Evolutionary conservation across 2,329 filamentous ascomycete species (phyloP).

Genomic region (Verticillium dahliae): DNA sequence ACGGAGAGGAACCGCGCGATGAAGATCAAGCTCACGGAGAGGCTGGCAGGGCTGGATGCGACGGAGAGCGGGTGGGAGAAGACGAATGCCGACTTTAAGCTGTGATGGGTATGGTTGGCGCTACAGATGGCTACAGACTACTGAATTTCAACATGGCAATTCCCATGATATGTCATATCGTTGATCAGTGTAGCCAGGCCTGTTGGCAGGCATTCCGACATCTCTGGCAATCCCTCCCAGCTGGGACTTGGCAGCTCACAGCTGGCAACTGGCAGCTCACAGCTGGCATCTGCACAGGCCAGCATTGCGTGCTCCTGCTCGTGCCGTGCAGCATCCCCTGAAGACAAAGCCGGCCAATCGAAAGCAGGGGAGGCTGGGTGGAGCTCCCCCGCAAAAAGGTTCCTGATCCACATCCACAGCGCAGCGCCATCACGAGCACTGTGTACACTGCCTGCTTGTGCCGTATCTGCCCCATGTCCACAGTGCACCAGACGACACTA

Average conservation of each 20-base stretch:
- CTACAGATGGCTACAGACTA: too few relatives aligned
- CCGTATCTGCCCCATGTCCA: not conserved
- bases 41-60: slow-evolving; percentile 54
- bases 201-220: not conserved
- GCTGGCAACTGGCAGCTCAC: too few relatives aligned
- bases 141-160: too few relatives aligned
- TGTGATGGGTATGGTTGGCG: slow-evolving; percentile 31
- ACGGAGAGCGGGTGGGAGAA: slow-evolving; percentile 62
- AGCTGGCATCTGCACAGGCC: not conserved
- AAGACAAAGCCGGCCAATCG: too few relatives aligned
- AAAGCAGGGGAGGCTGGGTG: not conserved
- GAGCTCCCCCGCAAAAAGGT: not conserved
- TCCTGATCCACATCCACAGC: not conserved
- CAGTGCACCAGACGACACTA: not conserved
- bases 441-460: not conserved
- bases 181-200: too few relatives aligned
- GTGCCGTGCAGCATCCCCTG: too few relatives aligned
- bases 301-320: not conserved
- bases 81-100: slow-evolving; percentile 68
- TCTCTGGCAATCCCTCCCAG: too few relatives aligned
- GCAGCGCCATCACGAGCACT: not conserved
- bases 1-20: slow-evolving; percentile 66
- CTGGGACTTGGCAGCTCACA: too few relatives aligned
- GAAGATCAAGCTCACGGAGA: slow-evolving; percentile 67
- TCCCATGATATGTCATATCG: too few relatives aligned